phyloP scores from a whole-genome alignment of 495 filamentous ascomycete genomes.

The Tetracladium marchalianum region DNA sequence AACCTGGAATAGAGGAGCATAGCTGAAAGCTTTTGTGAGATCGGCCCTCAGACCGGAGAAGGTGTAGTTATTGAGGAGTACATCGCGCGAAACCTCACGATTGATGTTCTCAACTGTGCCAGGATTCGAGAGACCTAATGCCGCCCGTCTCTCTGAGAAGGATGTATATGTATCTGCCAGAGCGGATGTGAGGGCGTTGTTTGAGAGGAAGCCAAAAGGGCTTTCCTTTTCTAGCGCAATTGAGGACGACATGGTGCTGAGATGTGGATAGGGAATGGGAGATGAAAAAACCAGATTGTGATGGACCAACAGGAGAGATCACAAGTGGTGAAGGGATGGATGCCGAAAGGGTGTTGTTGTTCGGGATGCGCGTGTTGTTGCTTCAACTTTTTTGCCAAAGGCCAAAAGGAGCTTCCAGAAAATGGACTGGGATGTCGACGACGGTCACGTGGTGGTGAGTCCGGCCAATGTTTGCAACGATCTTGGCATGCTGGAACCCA shows the following conservation, averaged over 20 bases:
- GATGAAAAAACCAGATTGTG: neutral
- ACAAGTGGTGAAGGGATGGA: neutral
- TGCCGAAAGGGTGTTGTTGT: too few relatives aligned
- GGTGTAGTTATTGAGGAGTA: constrained; percentile 88
- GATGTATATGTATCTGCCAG: constrained; percentile 69
- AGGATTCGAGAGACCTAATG: constrained; percentile 82
- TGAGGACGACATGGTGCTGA: constrained; percentile 11
- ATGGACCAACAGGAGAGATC: neutral
- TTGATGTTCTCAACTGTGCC: constrained; percentile 87
- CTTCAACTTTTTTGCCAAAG: too few relatives aligned
- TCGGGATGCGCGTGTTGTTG: too few relatives aligned
- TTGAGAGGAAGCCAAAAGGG: constrained; percentile 55
- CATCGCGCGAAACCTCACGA: constrained; percentile 88
- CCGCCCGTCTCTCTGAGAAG: constrained; percentile 77
- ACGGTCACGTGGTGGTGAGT: too few relatives aligned
- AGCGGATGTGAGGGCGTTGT: constrained; percentile 59
- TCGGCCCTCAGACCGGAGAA: constrained; percentile 93
- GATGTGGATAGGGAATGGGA: neutral
- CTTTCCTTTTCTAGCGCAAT: constrained; percentile 31
- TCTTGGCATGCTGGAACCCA: too few relatives aligned
- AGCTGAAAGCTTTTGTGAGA: constrained; percentile 87
- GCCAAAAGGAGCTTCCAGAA: too few relatives aligned
- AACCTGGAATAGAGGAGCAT: constrained; percentile 89
- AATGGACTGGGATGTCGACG: too few relatives aligned
- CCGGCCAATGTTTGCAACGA: too few relatives aligned